phyloP scores from a whole-genome alignment of 2,329 filamentous ascomycete genomes.

The Aureobasidium zeae region DNA sequence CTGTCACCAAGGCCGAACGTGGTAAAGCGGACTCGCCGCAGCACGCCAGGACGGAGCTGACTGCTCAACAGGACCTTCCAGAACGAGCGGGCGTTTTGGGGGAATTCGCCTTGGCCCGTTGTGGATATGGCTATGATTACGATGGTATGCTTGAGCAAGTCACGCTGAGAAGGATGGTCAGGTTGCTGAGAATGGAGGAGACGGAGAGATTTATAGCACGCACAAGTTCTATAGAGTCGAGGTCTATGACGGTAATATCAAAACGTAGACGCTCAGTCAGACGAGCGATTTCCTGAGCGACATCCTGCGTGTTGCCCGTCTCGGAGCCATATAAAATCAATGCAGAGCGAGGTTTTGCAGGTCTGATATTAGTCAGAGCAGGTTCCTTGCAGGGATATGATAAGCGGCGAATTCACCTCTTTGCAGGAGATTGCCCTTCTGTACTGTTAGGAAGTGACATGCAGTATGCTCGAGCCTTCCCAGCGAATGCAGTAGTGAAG shows the following conservation, averaged over 20 bases:
- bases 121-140: conserved; percentile 81
- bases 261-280: conserved; percentile 72
- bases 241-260: conserved; percentile 61
- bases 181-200: conserved; percentile 3
- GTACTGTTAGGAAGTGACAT: conserved; percentile 4
- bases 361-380: conserved; percentile 5
- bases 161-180: too few relatives aligned
- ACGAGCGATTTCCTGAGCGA: conserved; percentile 73
- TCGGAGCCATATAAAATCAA: conserved; percentile 89
- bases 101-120: conserved; percentile 89
- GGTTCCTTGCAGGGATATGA: background rate
- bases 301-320: conserved; percentile 87
- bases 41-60: conserved; percentile 61
- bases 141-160: conserved; percentile 41
- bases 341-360: conserved; percentile 27
- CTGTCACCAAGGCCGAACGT: conserved; percentile 90
- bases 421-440: conserved; percentile 3
- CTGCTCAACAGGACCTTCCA: conserved; percentile 80
- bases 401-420: conserved; percentile 1
- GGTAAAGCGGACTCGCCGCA: conserved; percentile 63
- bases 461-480: background rate
- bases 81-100: conserved; percentile 68
- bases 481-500: too few relatives aligned
- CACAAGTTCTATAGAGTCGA: conserved; percentile 70
- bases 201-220: conserved; percentile 25